Conservation (phyloP, 768 basidiomycete species). For the Pulveroboletus sp. region DNA sequence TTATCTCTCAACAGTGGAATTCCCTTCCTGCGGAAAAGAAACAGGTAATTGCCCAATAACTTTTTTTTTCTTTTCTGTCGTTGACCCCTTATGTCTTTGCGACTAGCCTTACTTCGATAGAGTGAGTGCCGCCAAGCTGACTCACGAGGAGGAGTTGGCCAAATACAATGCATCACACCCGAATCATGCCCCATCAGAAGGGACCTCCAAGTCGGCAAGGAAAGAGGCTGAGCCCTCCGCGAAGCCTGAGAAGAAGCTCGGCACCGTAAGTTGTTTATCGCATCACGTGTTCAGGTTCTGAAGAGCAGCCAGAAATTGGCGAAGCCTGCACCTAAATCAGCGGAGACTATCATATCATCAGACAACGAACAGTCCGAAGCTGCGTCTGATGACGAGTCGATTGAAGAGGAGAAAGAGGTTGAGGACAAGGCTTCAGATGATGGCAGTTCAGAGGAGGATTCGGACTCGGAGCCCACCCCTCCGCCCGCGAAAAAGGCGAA, state of each 20-base stretch:
- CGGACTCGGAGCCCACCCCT: constrained; percentile 25
- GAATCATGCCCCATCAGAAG: constrained; percentile 45
- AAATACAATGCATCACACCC: constrained; percentile 57
- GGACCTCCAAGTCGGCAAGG: constrained; percentile 32
- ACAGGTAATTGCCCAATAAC: constrained; percentile 53
- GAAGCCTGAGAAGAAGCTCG: constrained; percentile 26
- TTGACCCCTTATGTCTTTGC: background rate
- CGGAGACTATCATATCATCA: constrained; percentile 22
- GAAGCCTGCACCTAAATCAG: constrained; percentile 24
- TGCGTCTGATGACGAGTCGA: constrained; percentile 20
- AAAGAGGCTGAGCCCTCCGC: constrained; percentile 26
- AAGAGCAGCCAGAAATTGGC: constrained; percentile 21
- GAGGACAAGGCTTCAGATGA: constrained; percentile 22
- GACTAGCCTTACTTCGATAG: constrained; percentile 32
- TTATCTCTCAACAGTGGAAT: constrained; percentile 75
- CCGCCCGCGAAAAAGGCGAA: constrained; percentile 29
- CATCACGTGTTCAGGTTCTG: constrained; percentile 12
- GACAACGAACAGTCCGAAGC: constrained; percentile 30
- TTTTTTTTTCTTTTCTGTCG: background rate
- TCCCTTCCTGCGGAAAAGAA: constrained; percentile 63
- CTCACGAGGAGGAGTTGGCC: constrained; percentile 59
- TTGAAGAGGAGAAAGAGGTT: constrained; percentile 23
- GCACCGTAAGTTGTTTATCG: constrained; percentile 16
- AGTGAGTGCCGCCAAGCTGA: constrained; percentile 55
- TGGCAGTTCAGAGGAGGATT: constrained; percentile 21